phyloP scores from a whole-genome alignment of 257 asterid species.

The Lithospermum erythrorhizon region DNA sequence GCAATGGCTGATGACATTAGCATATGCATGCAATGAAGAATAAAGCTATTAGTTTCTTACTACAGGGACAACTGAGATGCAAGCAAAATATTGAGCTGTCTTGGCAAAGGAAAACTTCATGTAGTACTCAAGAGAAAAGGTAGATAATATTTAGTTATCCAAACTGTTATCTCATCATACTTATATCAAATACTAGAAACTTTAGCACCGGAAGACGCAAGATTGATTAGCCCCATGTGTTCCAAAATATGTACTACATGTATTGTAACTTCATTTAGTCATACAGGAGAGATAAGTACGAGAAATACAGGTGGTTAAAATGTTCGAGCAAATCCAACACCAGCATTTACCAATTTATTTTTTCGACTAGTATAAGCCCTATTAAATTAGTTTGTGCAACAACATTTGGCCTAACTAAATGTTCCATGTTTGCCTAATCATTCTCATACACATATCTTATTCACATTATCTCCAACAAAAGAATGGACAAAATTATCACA shows the following conservation, averaged over 20 bases:
- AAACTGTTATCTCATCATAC: background rate
- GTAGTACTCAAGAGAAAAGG: background rate
- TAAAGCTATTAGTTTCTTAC: background rate
- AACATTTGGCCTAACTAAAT: background rate
- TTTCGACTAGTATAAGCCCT: background rate
- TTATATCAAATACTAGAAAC: too few relatives aligned
- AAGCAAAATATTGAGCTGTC: background rate
- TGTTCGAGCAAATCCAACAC: too few relatives aligned
- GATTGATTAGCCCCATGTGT: too few relatives aligned
- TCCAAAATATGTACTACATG: too few relatives aligned
- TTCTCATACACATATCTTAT: too few relatives aligned
- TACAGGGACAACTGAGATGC: background rate
- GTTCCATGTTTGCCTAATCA: too few relatives aligned
- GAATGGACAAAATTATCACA: background rate
- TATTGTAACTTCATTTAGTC: too few relatives aligned
- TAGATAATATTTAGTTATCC: background rate
- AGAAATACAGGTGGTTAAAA: too few relatives aligned
- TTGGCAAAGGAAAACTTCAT: background rate
- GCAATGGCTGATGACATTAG: background rate
- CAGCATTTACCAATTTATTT: too few relatives aligned
- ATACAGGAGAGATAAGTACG: too few relatives aligned
- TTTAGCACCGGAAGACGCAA: background rate
- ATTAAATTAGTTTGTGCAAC: background rate
- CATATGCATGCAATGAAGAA: background rate
- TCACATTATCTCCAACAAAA: too few relatives aligned